A percentile compares a stretch with the other conserved stretches of the same genome.
Conservation (phyloP, 1,139 yeast species). For the Candida freyschussii region DNA sequence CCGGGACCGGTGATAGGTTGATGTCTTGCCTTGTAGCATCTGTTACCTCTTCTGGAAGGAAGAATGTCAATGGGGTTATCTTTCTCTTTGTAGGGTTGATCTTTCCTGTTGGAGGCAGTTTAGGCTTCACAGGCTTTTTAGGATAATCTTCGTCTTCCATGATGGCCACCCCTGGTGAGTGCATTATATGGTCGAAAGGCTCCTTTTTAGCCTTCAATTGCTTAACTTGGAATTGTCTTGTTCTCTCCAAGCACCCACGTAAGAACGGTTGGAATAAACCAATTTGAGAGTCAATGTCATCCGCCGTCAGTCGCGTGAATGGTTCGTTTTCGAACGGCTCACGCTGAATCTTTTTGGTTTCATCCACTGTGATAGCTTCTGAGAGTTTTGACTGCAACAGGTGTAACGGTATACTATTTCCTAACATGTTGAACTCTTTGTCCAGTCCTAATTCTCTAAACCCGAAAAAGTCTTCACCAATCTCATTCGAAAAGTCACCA, state of each 20-base stretch:
- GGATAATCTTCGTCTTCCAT: constrained; percentile 42
- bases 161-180: constrained; percentile 23
- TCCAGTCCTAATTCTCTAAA: constrained; percentile 91
- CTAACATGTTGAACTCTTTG: constrained; percentile 83
- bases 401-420: constrained; percentile 85
- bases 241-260: constrained; percentile 43
- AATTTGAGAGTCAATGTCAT: constrained; percentile 50
- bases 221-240: constrained; percentile 42
- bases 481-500: constrained; percentile 88
- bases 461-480: constrained; percentile 97
- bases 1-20: constrained; percentile 1
- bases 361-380: constrained; percentile 43
- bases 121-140: constrained; percentile 73
- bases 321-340: constrained; percentile 57
- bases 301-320: constrained; percentile 44
- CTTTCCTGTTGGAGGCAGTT: constrained; percentile 92
- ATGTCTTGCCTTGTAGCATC: constrained; percentile 1
- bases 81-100: constrained; percentile 68
- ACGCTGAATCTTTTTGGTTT: constrained; percentile 47
- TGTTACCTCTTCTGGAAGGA: constrained; percentile 32
- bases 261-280: constrained; percentile 60
- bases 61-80: constrained; percentile 47
- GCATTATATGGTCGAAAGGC: constrained; percentile 28
- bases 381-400: constrained; percentile 74
- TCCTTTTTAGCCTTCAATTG: constrained; percentile 52